Evolutionary conservation across 306 rosid genomes (phyloP).

Genomic region (Begonia masoniana): DNA sequence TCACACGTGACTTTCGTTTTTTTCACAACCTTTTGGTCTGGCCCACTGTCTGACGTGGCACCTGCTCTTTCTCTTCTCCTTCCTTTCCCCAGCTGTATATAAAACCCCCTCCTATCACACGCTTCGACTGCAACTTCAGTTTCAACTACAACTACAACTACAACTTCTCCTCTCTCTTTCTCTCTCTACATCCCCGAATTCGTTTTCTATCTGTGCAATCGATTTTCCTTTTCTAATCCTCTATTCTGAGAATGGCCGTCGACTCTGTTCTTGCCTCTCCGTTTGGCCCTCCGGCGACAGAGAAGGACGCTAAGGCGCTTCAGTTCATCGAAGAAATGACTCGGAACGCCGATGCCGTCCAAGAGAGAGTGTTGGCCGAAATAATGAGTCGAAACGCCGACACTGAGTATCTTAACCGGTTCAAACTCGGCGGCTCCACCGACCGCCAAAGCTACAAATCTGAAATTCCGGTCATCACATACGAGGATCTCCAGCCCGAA

Average conservation of each 20-base stretch:
- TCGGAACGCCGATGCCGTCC: constrained; percentile 35
- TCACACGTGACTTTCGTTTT: constrained; percentile 6
- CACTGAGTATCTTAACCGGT: constrained; percentile 33
- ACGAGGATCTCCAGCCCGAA: constrained; percentile 44
- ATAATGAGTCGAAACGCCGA: constrained; percentile 31
- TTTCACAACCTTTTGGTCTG: constrained; percentile 3
- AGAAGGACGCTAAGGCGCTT: constrained; percentile 40
- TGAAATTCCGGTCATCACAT: constrained; percentile 25
- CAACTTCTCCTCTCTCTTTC: background rate
- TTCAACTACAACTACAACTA: background rate
- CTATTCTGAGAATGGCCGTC: constrained; percentile 26
- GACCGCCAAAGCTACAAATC: constrained; percentile 28
- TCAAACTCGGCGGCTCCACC: constrained; percentile 30
- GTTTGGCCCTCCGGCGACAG: constrained; percentile 38
- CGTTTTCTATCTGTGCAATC: background rate
- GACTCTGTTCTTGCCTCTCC: constrained; percentile 27
- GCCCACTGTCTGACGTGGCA: constrained; percentile 23
- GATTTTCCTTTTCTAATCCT: background rate
- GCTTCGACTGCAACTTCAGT: constrained; percentile 1
- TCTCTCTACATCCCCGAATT: background rate
- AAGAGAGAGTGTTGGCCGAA: constrained; percentile 23
- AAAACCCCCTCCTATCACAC: background rate
- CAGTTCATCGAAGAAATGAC: constrained; percentile 39
- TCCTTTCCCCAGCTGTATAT: constrained; percentile 5
- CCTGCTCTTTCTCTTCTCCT: background rate